Evolutionary conservation across 768 basidiomycete genomes (phyloP), one percentile per base, ranked within the genome.

Genomic region (Gloeophyllum trabeum): DNA sequence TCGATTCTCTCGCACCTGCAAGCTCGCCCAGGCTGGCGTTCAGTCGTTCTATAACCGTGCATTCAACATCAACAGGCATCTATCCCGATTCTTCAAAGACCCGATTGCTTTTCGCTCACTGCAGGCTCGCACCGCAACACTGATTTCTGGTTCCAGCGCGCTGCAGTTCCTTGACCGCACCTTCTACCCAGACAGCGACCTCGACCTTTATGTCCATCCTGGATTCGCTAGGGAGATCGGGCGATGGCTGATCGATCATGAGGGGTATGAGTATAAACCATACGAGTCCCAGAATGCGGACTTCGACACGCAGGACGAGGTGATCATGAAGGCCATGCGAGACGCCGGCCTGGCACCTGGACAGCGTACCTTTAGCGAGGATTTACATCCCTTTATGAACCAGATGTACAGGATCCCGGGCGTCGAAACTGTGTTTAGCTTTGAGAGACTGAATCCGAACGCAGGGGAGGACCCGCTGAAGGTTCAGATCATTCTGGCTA

Each of bases 81-180:
- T 70, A n/a, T 50, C 47, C 4, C 53, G 54, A 5, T 70, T 58
- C 42, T 69, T 73, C 46, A 30, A 46, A 3, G 44, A 60, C 19
- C 60, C 61, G 4, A n/a, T 54, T n/a, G 51, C 52, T 3, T 76
- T 75, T 43, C 63, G 73, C 13, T 51, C 47, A 3, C 54, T 73
- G 3, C 73, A 71, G 49, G 62, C 60, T 0, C 48, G 43, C 13
- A 72, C 69, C 0, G 65, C 61, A 28, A 63, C 65, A 0, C 48
- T 77, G 19, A 66, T 78, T 16, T 76, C 75, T 3, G 75, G 75
- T 6, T 75, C 75, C 0, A 60, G 56, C 21, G 74, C 72, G 0
- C 61, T 76, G 2, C 75, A 77, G 39, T 73, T 75, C 47, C 60
- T 78, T 32, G 66, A 69, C 39, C 51, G 71, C 14, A 48, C 58